Evolutionary conservation across 306 rosid genomes (phyloP).

Genomic region (Pyrus betulifolia): DNA sequence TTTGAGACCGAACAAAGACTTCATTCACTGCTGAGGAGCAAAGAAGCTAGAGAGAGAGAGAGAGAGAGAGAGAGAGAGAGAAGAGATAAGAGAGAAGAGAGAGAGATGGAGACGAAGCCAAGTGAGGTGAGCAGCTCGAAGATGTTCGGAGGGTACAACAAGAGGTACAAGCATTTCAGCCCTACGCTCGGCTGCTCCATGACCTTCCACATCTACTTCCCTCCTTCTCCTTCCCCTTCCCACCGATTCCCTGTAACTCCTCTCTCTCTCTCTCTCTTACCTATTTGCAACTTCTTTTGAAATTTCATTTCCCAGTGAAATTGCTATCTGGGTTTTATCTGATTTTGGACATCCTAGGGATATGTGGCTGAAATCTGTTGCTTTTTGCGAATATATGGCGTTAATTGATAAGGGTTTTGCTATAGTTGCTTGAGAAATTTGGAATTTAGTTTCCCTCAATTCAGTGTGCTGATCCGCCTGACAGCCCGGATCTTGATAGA

Average conservation of each 20-base stretch:
- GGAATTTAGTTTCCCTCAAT: neutral
- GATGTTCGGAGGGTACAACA: constrained; percentile 88
- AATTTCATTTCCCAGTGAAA: neutral
- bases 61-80: neutral
- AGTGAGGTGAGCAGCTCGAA: constrained; percentile 55
- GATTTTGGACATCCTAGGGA: neutral
- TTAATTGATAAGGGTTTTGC: neutral
- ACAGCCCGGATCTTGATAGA: neutral
- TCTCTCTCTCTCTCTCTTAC: neutral
- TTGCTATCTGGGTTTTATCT: neutral
- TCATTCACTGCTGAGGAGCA: too few relatives aligned
- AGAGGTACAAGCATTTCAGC: constrained; percentile 79
- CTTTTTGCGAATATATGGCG: neutral
- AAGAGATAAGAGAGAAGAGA: constrained; percentile 1
- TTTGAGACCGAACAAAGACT: too few relatives aligned
- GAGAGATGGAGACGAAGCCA: constrained; percentile 43
- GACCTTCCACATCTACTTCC: constrained; percentile 80
- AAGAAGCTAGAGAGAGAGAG: neutral
- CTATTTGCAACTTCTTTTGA: neutral
- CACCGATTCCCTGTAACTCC: constrained; percentile 66
- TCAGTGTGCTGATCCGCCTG: neutral
- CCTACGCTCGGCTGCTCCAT: constrained; percentile 84
- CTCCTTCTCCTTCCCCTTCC: constrained; percentile 55
- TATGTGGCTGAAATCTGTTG: neutral
- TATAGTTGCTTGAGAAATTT: neutral